Percentiles rank a stretch among this genome's conserved stretches.
Evolutionary conservation across 1,139 yeast genomes (phyloP).

Genomic region (Pneumocystis sp.): DNA sequence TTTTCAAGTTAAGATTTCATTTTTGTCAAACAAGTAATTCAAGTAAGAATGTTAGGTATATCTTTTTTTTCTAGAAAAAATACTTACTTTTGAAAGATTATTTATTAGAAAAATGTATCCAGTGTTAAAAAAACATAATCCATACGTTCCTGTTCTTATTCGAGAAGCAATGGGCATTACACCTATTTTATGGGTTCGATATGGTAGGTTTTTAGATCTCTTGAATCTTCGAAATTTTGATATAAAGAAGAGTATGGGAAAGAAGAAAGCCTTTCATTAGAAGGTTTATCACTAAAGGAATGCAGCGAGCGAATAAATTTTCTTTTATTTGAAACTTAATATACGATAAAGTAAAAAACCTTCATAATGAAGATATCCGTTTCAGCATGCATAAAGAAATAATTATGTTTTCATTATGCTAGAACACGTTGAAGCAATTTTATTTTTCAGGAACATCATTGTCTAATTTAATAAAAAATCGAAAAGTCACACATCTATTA

Average conservation of each 20-base stretch:
- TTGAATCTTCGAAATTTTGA: neutral
- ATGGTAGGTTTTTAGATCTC: conserved; percentile 23
- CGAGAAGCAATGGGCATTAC: conserved; percentile 63
- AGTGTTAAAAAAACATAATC: conserved; percentile 40
- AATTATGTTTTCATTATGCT: neutral
- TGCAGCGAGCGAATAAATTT: neutral
- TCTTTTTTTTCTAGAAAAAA: conserved; percentile 9
- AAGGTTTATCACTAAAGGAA: neutral
- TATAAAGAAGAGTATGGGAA: neutral
- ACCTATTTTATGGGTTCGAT: conserved; percentile 61
- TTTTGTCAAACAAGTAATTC: conserved; percentile 64
- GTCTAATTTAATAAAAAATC: no score
- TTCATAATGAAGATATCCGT: neutral
- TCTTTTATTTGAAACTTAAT: neutral
- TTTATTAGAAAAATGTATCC: conserved; percentile 36
- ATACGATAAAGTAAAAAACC: neutral
- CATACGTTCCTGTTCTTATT: conserved; percentile 51
- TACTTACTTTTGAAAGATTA: conserved; percentile 38
- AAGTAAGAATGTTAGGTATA: conserved; percentile 43
- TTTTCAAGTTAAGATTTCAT: conserved; percentile 55
- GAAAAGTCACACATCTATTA: no score
- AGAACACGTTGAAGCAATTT: neutral
- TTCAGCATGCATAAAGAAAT: neutral
- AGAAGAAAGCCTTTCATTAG: neutral
- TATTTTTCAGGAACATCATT: no score